Evolutionary conservation across 2,329 filamentous ascomycete species (phyloP).

Genomic region (Arthrobotrys sphaeroides): DNA sequence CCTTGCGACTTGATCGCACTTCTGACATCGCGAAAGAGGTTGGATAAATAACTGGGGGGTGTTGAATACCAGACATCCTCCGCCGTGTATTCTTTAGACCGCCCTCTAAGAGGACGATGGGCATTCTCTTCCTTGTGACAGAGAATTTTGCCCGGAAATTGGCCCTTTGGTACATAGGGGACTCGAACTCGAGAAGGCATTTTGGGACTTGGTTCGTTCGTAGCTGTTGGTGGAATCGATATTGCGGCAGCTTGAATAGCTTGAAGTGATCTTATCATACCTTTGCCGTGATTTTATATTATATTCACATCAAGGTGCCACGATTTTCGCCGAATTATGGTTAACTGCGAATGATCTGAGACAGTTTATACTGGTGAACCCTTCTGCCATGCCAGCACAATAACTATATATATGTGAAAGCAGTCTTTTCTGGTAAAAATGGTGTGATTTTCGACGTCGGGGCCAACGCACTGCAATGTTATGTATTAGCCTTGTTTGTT

Average conservation of each 20-base stretch:
- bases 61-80: conserved; percentile 31
- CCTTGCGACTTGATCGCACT: conserved; percentile 19
- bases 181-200: conserved; percentile 31
- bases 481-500: too few species aligned
- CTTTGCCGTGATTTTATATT: conserved; percentile 33
- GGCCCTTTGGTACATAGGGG: conserved; percentile 30
- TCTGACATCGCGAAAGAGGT: conserved; percentile 18
- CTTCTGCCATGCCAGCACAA: conserved; percentile 18
- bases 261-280: conserved; percentile 34
- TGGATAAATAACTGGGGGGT: conserved; percentile 32
- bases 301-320: conserved; percentile 36
- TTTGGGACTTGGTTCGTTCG: conserved; percentile 36
- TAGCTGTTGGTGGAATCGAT: conserved; percentile 33
- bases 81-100: conserved; percentile 29
- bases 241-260: conserved; percentile 37
- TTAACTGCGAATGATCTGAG: conserved; percentile 31
- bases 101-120: conserved; percentile 23
- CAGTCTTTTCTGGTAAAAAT: conserved; percentile 29
- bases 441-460: conserved; percentile 12
- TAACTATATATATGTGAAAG: conserved; percentile 35
- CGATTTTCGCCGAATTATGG: conserved; percentile 35
- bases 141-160: conserved; percentile 25
- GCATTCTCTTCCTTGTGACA: conserved; percentile 26
- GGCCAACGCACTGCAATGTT: too few species aligned
- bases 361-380: conserved; percentile 29